Evolutionary conservation across 768 basidiomycete species (phyloP).

Genomic region (Suillus decipiens): DNA sequence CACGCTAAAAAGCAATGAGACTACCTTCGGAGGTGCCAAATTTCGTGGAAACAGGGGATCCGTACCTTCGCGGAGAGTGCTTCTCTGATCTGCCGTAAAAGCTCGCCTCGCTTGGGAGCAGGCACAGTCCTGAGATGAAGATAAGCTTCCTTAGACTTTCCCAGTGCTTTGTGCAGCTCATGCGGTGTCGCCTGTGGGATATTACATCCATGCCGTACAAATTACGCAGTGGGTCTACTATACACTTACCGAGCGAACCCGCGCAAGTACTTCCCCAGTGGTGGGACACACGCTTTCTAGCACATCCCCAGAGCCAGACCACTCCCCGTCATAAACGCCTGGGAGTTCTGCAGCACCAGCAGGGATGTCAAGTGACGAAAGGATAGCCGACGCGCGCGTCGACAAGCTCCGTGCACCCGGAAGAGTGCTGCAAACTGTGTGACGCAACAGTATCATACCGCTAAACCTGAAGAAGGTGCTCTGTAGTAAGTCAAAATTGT

Average conservation of each 20-base stretch:
- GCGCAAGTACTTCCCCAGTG: slow-evolving; percentile 83
- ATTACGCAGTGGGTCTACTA: slow-evolving; percentile 1
- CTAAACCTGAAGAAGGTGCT: not conserved
- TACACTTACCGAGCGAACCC: slow-evolving; percentile 64
- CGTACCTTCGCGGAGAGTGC: slow-evolving; percentile 76
- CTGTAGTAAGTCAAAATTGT: not conserved
- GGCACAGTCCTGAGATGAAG: slow-evolving; percentile 71
- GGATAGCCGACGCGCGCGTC: slow-evolving; percentile 65
- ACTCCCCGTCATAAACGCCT: slow-evolving; percentile 83
- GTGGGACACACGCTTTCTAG: slow-evolving; percentile 77
- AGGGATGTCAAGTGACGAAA: slow-evolving; percentile 64
- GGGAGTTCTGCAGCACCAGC: slow-evolving; percentile 53
- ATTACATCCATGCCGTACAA: slow-evolving; percentile 15
- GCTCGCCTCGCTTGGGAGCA: slow-evolving; percentile 85
- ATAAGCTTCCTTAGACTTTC: slow-evolving; percentile 75
- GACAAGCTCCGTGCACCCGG: slow-evolving; percentile 45
- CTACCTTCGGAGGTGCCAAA: slow-evolving; percentile 7
- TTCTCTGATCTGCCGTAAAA: slow-evolving; percentile 85
- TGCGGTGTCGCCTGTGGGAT: slow-evolving; percentile 58
- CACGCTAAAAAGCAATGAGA: slow-evolving; percentile 48
- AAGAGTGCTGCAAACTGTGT: slow-evolving; percentile 12
- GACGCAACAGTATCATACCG: slow-evolving; percentile 28
- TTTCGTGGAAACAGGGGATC: not conserved
- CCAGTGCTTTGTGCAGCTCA: slow-evolving; percentile 71
- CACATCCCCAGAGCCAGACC: slow-evolving; percentile 75